Percentiles rank a stretch among this genome's conserved stretches.
These are phyloP conservation scores for Apiotrichum sp. DNA, from an alignment of 1,284 basidiomycete genomes.

Conservation along the genomic window DNA sequence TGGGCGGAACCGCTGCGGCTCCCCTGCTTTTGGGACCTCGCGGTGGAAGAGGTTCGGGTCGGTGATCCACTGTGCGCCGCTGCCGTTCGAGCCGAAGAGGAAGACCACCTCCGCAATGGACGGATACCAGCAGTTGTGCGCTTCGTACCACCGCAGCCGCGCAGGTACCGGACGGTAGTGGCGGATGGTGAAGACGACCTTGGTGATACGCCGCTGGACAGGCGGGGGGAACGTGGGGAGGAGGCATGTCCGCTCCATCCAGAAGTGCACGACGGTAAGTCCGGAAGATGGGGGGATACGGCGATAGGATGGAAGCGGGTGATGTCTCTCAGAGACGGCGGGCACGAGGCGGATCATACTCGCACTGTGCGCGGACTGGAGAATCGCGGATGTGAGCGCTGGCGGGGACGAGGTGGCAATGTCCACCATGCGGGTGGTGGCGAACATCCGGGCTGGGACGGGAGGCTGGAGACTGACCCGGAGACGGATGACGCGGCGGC, in stretches of 20 bases:
- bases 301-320: background rate
- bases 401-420: background rate
- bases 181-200: conserved; percentile 1
- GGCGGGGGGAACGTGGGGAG: background rate
- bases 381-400: background rate
- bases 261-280: background rate
- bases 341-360: background rate
- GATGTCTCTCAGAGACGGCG: background rate
- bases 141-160: background rate
- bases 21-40: background rate
- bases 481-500: no score
- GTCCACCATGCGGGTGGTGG: background rate
- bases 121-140: background rate
- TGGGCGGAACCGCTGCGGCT: background rate
- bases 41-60: background rate
- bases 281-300: background rate
- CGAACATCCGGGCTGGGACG: no score
- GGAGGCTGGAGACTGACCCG: no score
- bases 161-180: background rate
- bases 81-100: background rate
- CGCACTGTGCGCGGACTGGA: background rate
- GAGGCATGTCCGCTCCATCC: background rate
- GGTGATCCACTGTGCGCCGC: background rate
- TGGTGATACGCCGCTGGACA: background rate
- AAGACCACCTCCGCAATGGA: background rate